Percentiles rank a stretch among this genome's conserved stretches.
Evolutionary conservation across 2,329 filamentous ascomycete species (phyloP).

Genomic region (Fusarium nelsonii): DNA sequence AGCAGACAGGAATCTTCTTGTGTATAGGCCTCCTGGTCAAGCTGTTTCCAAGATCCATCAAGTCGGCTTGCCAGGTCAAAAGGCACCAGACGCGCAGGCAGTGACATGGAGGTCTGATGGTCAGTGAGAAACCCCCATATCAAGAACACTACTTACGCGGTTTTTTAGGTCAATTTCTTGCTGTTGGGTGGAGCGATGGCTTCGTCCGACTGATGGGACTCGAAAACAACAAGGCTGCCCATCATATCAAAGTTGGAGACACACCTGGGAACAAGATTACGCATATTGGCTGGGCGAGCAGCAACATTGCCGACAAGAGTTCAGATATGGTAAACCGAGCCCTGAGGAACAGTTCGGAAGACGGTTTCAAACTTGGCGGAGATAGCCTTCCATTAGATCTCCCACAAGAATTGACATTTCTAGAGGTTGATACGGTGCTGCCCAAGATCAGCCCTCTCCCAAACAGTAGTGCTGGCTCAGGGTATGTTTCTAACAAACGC

Average conservation of each 20-base stretch:
- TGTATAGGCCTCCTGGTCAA: constrained; percentile 85
- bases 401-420: constrained; percentile 77
- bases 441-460: constrained; percentile 82
- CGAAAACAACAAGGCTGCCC: constrained; percentile 84
- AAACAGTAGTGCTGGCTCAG: constrained; percentile 67
- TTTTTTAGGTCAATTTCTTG: constrained; percentile 75
- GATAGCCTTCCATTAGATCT: constrained; percentile 62
- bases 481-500: constrained; percentile 57
- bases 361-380: constrained; percentile 14
- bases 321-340: constrained; percentile 20
- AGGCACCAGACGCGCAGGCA: constrained; percentile 59
- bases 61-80: constrained; percentile 55
- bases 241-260: constrained; percentile 72
- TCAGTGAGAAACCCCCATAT: constrained; percentile 51
- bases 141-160: neutral
- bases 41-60: constrained; percentile 66
- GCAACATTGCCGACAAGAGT: constrained; percentile 53
- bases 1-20: constrained; percentile 75
- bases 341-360: constrained; percentile 29
- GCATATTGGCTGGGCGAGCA: constrained; percentile 67
- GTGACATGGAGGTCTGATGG: constrained; percentile 77
- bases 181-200: constrained; percentile 86
- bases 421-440: constrained; percentile 81
- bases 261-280: constrained; percentile 59
- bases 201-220: constrained; percentile 80